Evolutionary conservation across 140 eudicot genomes (phyloP).

Genomic region (Ambrosia hybrid): DNA sequence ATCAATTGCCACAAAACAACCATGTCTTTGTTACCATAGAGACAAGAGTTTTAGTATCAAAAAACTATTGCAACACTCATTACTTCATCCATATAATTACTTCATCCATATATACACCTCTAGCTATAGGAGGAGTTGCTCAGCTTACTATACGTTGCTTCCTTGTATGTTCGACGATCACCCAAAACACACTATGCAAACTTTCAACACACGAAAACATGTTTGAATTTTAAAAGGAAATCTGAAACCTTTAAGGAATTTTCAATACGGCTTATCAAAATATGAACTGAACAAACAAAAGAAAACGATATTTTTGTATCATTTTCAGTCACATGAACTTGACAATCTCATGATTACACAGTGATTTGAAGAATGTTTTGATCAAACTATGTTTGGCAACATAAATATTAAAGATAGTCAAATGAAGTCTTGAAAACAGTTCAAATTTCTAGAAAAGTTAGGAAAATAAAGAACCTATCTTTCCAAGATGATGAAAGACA

Average conservation of each 20-base stretch:
- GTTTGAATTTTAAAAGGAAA: not conserved
- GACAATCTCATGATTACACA: too few species aligned
- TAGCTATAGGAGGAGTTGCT: too few species aligned
- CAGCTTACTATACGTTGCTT: not conserved
- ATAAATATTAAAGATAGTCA: not conserved
- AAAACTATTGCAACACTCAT: too few species aligned
- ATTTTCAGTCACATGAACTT: too few species aligned
- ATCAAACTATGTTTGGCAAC: constrained; percentile 19
- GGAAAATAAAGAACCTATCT: constrained; percentile 25
- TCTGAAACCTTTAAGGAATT: not conserved
- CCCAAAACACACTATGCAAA: not conserved
- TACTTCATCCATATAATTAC: too few species aligned
- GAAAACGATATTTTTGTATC: too few species aligned
- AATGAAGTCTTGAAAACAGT: not conserved
- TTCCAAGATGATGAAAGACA: constrained; percentile 22
- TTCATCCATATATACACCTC: too few species aligned
- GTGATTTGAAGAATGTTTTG: not conserved
- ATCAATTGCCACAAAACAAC: too few species aligned
- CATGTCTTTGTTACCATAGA: too few species aligned
- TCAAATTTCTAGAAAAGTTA: constrained; percentile 12
- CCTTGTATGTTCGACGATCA: not conserved
- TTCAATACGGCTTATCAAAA: not conserved
- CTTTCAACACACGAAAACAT: not conserved
- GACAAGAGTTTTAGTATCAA: too few species aligned
- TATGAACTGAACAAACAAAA: too few species aligned